Base-by-base conservation (phyloP, 2,329 filamentous ascomycete genomes). In the Hypoxylon sp. region DNA sequence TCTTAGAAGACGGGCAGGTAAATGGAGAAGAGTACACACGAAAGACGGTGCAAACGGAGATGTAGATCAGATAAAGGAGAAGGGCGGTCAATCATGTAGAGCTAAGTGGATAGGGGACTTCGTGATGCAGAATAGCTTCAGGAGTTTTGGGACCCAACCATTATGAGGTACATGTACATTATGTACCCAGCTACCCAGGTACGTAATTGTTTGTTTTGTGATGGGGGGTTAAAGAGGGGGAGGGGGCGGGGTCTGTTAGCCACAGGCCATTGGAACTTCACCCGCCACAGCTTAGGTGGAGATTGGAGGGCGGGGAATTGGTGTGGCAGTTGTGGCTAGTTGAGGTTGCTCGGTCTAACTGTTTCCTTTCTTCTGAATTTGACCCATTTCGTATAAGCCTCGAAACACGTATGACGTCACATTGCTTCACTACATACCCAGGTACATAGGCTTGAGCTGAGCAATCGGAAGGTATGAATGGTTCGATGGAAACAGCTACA, bases 31-130 rank as follows among this genome's bases (percentile, higher is more conserved):
- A 43, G 39, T 45, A 60, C 27, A 30, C 57, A 48, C 39, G 46
- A 8, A 47, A 37, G 32, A 39, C 19, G 41, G 21, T 47, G 51
- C 19, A 48, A 32, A 47, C 41, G 32, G 19, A 52, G 47, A 53
- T 27, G 16, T 34, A 54, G 14, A 57, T 37, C 29, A 55, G 19
- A 37, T 53, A 23, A 53, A 45, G 47, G 39, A 34, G 57, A 55
- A 57, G 60, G 54, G 64, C 64, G 64, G 64, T 67, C 64, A 67
- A 61, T 46, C 29, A 57, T 27, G 45, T 23, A 34, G 23, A 32
- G 30, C 4, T 41, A 55, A 43, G 58, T 59, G 30, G 30, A 34
- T 11, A 34, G 30, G 54, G 29, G 30, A 19, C 37, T 41, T 30
- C 29, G 30, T 48, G 43, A 48, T 48, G 47, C 43, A 25, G 37